phyloP scores from a whole-genome alignment of 2,329 filamentous ascomycete species.

The Cordyceps farinosa region DNA sequence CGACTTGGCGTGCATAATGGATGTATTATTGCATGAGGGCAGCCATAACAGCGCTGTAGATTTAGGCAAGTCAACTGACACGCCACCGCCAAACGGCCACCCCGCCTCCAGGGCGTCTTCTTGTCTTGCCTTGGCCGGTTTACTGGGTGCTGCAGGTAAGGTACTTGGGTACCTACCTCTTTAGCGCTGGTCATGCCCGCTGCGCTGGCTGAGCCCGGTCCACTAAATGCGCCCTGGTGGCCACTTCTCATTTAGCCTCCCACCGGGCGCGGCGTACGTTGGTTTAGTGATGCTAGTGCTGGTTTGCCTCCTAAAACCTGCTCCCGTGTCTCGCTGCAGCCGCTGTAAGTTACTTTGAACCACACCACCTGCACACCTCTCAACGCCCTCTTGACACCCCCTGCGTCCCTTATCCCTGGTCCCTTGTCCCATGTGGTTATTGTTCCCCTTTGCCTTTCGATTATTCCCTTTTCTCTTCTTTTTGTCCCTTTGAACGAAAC shows the following conservation, averaged over 20 bases:
- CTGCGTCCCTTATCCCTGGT: not conserved
- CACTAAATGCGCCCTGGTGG: not conserved
- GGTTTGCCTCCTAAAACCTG: not conserved
- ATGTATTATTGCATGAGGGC: no score
- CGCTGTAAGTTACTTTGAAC: not conserved
- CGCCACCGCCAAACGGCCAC: no score
- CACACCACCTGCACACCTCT: not conserved
- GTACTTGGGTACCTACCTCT: no score
- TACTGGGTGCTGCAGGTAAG: no score
- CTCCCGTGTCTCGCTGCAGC: slow-evolving; percentile 2
- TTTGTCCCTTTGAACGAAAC: not conserved
- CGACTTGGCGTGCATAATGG: no score
- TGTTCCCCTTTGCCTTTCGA: not conserved
- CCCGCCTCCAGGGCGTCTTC: no score
- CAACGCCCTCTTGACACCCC: not conserved
- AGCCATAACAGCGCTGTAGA: no score
- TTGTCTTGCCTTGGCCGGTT: no score
- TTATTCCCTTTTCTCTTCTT: not conserved
- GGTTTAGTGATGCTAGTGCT: no score
- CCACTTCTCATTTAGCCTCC: not conserved
- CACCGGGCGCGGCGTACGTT: no score
- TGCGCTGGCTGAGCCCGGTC: not conserved
- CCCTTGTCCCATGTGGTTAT: not conserved
- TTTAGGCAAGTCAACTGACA: no score
- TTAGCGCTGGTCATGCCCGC: slow-evolving; percentile 3